These are phyloP conservation scores for Debaryomyces singareniensis DNA, from an alignment of 1,139 yeast species.

Conservation along the genomic window DNA sequence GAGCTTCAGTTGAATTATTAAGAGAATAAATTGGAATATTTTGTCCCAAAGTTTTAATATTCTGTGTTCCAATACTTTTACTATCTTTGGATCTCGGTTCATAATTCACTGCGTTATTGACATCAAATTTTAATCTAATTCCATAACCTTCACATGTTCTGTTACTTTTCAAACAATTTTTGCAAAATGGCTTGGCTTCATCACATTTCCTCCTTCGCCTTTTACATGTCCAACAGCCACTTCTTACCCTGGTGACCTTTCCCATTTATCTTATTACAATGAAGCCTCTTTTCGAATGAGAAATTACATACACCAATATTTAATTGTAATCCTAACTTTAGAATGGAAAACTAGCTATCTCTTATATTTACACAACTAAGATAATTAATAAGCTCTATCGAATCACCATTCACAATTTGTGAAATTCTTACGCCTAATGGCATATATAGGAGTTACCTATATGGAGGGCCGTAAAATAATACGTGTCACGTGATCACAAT, in stretches of 20 bases:
- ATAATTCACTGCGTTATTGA: slow-evolving; percentile 26
- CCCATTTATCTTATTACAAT: no score
- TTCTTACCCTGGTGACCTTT: slow-evolving; percentile 42
- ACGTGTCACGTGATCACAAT: slow-evolving; percentile 9
- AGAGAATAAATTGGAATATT: not conserved
- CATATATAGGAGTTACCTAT: no score
- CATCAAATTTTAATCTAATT: slow-evolving; percentile 39
- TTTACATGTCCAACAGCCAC: slow-evolving; percentile 48
- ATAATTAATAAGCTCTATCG: no score
- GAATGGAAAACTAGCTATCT: no score
- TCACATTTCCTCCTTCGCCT: slow-evolving; percentile 49
- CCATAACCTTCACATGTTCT: slow-evolving; percentile 46
- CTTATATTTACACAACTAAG: no score
- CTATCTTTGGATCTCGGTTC: slow-evolving; percentile 1
- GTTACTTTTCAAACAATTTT: slow-evolving; percentile 42
- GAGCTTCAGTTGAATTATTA: not conserved
- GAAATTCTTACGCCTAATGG: no score
- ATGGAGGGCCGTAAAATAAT: no score
- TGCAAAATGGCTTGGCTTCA: slow-evolving; percentile 48
- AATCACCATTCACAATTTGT: no score
- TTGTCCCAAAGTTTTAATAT: slow-evolving; percentile 1
- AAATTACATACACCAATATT: no score
- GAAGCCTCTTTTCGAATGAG: no score
- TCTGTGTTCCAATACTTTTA: not conserved
- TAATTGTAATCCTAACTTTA: no score